Evolutionary conservation across 306 rosid genomes (phyloP).

Genomic region (Calophaca sinica): DNA sequence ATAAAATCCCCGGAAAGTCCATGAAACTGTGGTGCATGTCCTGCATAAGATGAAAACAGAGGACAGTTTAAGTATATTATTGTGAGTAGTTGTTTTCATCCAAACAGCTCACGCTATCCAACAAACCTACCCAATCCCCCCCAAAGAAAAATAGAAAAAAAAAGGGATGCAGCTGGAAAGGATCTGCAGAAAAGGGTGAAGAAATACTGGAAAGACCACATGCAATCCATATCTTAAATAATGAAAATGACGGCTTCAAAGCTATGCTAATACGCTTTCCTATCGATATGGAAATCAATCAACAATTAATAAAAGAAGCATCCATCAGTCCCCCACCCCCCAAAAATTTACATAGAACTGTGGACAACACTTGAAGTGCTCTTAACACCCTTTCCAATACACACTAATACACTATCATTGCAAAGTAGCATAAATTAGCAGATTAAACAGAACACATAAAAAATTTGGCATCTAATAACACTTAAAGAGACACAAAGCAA

Average conservation of each 20-base stretch:
- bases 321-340: not conserved
- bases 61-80: slow-evolving; percentile 23
- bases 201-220: too few relatives aligned
- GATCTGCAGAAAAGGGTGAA: too few relatives aligned
- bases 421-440: not conserved
- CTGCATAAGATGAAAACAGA: slow-evolving; percentile 58
- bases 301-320: slow-evolving; percentile 33
- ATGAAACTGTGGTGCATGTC: slow-evolving; percentile 98
- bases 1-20: slow-evolving; percentile 97
- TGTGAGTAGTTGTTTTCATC: not conserved
- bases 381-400: slow-evolving; percentile 22
- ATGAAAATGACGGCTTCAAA: too few relatives aligned
- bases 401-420: slow-evolving; percentile 13
- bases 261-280: too few relatives aligned
- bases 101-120: slow-evolving; percentile 8
- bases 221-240: too few relatives aligned
- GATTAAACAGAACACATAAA: slow-evolving; percentile 8
- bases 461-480: slow-evolving; percentile 32
- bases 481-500: slow-evolving; percentile 36
- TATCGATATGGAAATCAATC: not conserved
- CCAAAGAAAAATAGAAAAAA: too few relatives aligned
- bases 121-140: not conserved
- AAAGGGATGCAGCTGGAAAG: too few relatives aligned
- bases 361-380: slow-evolving; percentile 10
- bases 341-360: not conserved